phyloP scores from a whole-genome alignment of 2,329 filamentous ascomycete genomes.

The Penicillium rolfsii region DNA sequence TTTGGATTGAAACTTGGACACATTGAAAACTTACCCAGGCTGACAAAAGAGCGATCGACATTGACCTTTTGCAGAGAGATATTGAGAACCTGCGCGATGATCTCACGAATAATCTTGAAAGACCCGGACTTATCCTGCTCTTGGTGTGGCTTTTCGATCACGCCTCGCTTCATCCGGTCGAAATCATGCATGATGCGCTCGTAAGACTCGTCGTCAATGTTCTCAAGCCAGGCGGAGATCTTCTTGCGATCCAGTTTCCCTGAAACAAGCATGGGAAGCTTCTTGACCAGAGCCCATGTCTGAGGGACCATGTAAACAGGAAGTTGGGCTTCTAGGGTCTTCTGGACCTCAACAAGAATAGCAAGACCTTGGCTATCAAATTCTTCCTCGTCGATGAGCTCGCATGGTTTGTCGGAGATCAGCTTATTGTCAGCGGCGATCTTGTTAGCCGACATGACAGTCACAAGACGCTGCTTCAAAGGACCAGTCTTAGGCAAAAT shows the following conservation, averaged over 20 bases:
- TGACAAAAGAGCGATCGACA: constrained; percentile 41
- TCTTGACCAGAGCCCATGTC: constrained; percentile 43
- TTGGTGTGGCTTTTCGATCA: constrained; percentile 24
- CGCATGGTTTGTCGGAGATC: constrained; percentile 35
- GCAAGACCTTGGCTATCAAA: constrained; percentile 30
- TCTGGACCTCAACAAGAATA: constrained; percentile 40
- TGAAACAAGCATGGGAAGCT: constrained; percentile 46
- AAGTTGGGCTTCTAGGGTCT: constrained; percentile 47
- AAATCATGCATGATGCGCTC: constrained; percentile 46
- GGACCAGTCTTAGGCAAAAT: constrained; percentile 49
- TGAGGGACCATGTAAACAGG: constrained; percentile 53
- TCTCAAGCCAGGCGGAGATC: constrained; percentile 51
- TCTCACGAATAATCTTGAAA: constrained; percentile 32
- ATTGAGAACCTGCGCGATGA: constrained; percentile 44
- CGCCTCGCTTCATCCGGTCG: constrained; percentile 33
- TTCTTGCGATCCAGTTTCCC: constrained; percentile 45
- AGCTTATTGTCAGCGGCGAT: constrained; percentile 30
- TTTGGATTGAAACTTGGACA: background rate
- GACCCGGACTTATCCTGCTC: constrained; percentile 24
- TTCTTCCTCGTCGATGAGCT: constrained; percentile 35
- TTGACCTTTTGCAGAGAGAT: constrained; percentile 40
- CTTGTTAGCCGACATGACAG: constrained; percentile 46
- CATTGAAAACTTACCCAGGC: constrained; percentile 34
- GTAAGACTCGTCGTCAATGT: constrained; percentile 44
- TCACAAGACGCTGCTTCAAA: constrained; percentile 50